Percentiles rank a stretch among this genome's conserved stretches.
phyloP scores from a whole-genome alignment of 495 filamentous ascomycete genomes.

The Chaetomium fimeti region DNA sequence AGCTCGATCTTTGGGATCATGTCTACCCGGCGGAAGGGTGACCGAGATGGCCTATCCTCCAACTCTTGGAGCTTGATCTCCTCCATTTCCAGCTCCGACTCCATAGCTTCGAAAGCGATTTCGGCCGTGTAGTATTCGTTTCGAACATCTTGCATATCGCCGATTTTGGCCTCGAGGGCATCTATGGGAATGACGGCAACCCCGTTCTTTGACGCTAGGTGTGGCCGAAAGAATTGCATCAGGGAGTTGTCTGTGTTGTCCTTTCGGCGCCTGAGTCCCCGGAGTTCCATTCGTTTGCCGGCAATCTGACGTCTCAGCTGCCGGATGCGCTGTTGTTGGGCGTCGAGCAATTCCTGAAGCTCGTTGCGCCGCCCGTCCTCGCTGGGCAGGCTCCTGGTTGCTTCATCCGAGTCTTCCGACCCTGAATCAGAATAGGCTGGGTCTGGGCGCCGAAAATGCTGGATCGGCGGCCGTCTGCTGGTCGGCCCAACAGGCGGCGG shows the following conservation, averaged over 20 bases:
- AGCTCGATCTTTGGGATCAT: not conserved
- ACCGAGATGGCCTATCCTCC: conserved; percentile 26
- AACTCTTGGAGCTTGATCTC: conserved; percentile 27
- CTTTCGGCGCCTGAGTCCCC: conserved; percentile 22
- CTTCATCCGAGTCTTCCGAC: conserved; percentile 19
- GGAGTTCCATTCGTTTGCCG: conserved; percentile 27
- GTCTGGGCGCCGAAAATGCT: not conserved
- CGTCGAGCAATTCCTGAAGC: conserved; percentile 25
- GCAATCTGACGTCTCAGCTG: conserved; percentile 22
- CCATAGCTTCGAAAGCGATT: conserved; percentile 27
- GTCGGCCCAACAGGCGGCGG: conserved; percentile 1
- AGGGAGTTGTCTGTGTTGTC: conserved; percentile 32
- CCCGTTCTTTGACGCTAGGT: conserved; percentile 19
- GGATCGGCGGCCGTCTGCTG: not conserved
- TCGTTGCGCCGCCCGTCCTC: conserved; percentile 8
- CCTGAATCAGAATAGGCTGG: conserved; percentile 14
- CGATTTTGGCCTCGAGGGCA: conserved; percentile 21
- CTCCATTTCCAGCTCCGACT: conserved; percentile 26
- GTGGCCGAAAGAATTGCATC: conserved; percentile 31
- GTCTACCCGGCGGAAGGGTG: conserved; percentile 4
- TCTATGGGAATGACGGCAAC: conserved; percentile 16
- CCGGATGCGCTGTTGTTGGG: conserved; percentile 20
- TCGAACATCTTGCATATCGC: conserved; percentile 29
- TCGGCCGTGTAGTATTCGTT: conserved; percentile 32
- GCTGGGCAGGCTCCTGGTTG: not conserved